These are phyloP conservation scores for Diplodia intermedia DNA, from an alignment of 2,329 filamentous ascomycete species.

Conservation along the genomic window DNA sequence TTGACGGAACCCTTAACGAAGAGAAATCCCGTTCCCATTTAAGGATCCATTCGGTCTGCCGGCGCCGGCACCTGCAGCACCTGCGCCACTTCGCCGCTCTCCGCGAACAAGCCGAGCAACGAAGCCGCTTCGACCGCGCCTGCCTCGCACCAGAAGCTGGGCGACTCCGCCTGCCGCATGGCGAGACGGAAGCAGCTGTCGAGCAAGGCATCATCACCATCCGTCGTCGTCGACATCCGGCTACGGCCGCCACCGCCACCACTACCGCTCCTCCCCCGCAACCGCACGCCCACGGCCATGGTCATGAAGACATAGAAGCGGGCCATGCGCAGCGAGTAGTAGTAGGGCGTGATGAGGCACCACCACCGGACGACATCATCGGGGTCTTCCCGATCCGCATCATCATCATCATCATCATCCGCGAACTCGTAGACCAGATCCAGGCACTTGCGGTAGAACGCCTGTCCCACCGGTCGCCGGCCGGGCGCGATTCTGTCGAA, in stretches of 20 bases:
- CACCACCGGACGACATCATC: no score
- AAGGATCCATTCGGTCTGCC: neutral
- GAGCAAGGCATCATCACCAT: constrained; percentile 40
- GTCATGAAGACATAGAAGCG: constrained; percentile 48
- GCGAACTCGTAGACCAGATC: constrained; percentile 1
- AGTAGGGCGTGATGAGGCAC: no score
- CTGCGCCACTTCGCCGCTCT: neutral
- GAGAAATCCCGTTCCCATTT: neutral
- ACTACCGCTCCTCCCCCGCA: constrained; percentile 37
- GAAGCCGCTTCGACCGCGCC: constrained; percentile 45
- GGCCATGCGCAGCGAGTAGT: constrained; percentile 42
- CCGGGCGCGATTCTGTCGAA: constrained; percentile 41
- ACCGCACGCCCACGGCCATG: constrained; percentile 48
- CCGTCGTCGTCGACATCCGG: no score
- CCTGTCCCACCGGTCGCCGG: constrained; percentile 30
- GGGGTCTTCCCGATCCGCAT: no score
- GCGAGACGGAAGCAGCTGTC: constrained; percentile 47
- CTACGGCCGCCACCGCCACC: no score
- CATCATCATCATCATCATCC: no score
- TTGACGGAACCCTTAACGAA: neutral
- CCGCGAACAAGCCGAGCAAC: constrained; percentile 44
- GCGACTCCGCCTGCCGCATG: constrained; percentile 43
- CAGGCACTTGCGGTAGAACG: constrained; percentile 10
- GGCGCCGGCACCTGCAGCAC: neutral
- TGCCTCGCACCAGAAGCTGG: constrained; percentile 46